These are phyloP conservation scores for Xylaria longipes DNA, from an alignment of 495 filamentous ascomycete genomes.

Conservation along the genomic window DNA sequence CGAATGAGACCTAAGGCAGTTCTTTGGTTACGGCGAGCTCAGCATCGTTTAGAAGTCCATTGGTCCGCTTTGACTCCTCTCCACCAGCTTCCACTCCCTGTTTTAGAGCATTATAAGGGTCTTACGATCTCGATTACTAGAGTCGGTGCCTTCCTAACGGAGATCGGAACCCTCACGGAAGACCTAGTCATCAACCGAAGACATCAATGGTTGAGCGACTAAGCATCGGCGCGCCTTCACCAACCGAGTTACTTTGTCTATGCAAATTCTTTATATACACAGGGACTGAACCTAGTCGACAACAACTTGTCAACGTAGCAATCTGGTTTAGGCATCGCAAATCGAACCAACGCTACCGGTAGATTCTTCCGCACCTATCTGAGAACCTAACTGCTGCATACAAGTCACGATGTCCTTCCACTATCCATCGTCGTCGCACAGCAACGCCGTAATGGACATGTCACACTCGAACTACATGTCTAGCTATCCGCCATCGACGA, in stretches of 20 bases:
- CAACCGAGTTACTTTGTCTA: neutral
- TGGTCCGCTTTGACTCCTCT: slow-evolving; percentile 35
- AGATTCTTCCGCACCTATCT: slow-evolving; percentile 6
- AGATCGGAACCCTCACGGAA: slow-evolving; percentile 16
- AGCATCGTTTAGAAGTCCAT: slow-evolving; percentile 35
- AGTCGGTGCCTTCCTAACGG: slow-evolving; percentile 3
- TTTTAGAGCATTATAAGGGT: slow-evolving; percentile 31
- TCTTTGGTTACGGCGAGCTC: slow-evolving; percentile 32
- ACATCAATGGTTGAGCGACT: slow-evolving; percentile 6
- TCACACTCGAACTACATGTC: slow-evolving; percentile 49
- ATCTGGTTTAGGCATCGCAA: neutral
- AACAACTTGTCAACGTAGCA: slow-evolving; percentile 11
- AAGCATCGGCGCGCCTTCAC: slow-evolving; percentile 5
- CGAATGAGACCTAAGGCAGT: slow-evolving; percentile 31
- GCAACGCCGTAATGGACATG: slow-evolving; percentile 53
- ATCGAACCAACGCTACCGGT: slow-evolving; percentile 10
- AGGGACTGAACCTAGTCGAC: neutral
- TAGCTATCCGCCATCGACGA: slow-evolving; percentile 48
- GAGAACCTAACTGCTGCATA: neutral
- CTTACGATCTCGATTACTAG: slow-evolving; percentile 25
- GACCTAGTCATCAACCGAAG: slow-evolving; percentile 34
- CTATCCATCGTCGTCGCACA: slow-evolving; percentile 55
- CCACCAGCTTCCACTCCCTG: slow-evolving; percentile 34
- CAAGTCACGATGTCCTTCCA: slow-evolving; percentile 54
- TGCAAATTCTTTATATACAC: slow-evolving; percentile 10